Conservation (phyloP, 805 yeast genomes). For the Kodamaea neixiangensis region DNA sequence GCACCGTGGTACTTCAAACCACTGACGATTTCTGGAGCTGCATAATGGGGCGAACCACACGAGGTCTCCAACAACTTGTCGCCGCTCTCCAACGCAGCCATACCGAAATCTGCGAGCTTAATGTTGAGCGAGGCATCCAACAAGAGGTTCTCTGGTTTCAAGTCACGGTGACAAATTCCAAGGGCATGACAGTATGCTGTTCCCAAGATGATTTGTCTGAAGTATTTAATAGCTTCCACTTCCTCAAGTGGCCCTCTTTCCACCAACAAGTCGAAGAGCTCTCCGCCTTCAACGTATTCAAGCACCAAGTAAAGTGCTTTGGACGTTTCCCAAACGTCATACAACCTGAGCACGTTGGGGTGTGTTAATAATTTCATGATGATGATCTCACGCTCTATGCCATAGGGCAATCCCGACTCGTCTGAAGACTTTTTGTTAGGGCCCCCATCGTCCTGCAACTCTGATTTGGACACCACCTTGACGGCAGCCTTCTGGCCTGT, state of each 20-base stretch:
- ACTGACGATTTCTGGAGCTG: conserved; percentile 83
- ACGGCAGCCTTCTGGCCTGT: conserved; percentile 82
- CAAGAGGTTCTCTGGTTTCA: conserved; percentile 78
- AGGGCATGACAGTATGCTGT: conserved; percentile 80
- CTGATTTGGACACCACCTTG: conserved; percentile 74
- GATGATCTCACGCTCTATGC: conserved; percentile 95
- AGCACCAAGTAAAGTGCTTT: conserved; percentile 79
- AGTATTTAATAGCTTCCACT: conserved; percentile 72
- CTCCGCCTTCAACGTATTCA: conserved; percentile 90
- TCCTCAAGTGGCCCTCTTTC: conserved; percentile 71
- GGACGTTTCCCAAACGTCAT: conserved; percentile 97
- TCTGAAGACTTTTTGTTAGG: conserved; percentile 36
- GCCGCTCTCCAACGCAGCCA: conserved; percentile 81
- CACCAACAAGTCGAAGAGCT: conserved; percentile 72
- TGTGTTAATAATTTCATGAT: conserved; percentile 95
- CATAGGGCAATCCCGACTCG: conserved; percentile 79
- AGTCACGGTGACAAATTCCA: conserved; percentile 78
- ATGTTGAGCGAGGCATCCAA: conserved; percentile 67
- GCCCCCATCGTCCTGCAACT: conserved; percentile 37
- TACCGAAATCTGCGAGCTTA: conserved; percentile 84
- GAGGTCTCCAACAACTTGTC: conserved; percentile 74
- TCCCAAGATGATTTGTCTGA: conserved; percentile 75
- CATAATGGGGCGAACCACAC: conserved; percentile 88
- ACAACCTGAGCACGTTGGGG: conserved; percentile 88
- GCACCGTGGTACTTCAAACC: conserved; percentile 81